Evolutionary conservation across 2,329 filamentous ascomycete genomes (phyloP).

Genomic region (Cadophora malorum): DNA sequence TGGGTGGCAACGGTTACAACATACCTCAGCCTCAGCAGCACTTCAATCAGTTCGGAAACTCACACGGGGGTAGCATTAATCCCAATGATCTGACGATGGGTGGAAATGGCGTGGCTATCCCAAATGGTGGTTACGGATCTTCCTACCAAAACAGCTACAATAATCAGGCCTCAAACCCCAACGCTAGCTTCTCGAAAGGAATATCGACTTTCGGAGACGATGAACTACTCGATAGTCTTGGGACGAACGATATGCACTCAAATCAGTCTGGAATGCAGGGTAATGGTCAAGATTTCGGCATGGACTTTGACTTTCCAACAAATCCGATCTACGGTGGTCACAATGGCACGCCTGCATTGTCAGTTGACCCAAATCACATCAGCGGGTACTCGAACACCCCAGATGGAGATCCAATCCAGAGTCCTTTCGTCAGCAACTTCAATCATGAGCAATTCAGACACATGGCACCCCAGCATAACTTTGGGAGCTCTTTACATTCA

Average conservation of each 20-base stretch:
- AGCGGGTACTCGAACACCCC: conserved; percentile 90
- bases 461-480: conserved; percentile 64
- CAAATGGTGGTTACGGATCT: conserved; percentile 56
- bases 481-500: conserved; percentile 61
- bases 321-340: conserved; percentile 57
- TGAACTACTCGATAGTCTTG: conserved; percentile 80
- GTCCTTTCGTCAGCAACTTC: conserved; percentile 83
- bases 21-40: conserved; percentile 54
- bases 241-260: conserved; percentile 47
- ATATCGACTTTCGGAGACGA: conserved; percentile 86
- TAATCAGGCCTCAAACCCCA: conserved; percentile 59
- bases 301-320: conserved; percentile 63
- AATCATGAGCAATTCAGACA: conserved; percentile 78
- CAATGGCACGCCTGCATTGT: conserved; percentile 61
- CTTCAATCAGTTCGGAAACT: conserved; percentile 45
- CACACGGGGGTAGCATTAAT: conserved; percentile 68
- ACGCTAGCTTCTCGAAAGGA: conserved; percentile 77
- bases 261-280: conserved; percentile 57
- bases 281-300: conserved; percentile 62
- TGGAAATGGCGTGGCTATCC: conserved; percentile 57
- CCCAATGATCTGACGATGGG: conserved; percentile 84
- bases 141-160: conserved; percentile 68
- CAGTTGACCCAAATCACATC: conserved; percentile 71
- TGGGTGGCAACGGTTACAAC: conserved; percentile 42
- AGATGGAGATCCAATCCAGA: conserved; percentile 90